A percentile compares a stretch with the other conserved stretches of the same genome.
These are phyloP conservation scores for Populus nigra DNA, from an alignment of 345 rosid species.

Conservation along the genomic window DNA sequence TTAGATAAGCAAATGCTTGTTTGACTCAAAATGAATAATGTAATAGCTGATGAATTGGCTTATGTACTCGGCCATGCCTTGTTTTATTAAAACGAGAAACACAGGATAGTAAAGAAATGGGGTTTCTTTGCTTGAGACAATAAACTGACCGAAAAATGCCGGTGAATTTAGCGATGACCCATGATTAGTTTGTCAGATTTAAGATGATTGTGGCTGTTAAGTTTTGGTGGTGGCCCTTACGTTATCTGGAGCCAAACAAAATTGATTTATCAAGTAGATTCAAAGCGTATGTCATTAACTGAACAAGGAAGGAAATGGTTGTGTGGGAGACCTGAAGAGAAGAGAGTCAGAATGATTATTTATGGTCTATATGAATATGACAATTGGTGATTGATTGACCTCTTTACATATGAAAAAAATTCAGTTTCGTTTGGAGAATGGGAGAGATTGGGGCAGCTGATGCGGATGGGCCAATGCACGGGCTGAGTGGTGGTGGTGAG, in stretches of 20 bases:
- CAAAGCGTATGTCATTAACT: conserved; percentile 9
- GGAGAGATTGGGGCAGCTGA: conserved; percentile 48
- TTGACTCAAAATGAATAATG: conserved; percentile 23
- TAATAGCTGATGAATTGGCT: conserved; percentile 20
- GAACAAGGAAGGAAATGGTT: conserved; percentile 21
- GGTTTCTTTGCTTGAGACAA: conserved; percentile 35
- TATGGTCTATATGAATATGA: neutral
- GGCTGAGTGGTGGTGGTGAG: conserved; percentile 29
- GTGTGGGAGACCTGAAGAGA: conserved; percentile 13
- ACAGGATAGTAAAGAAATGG: conserved; percentile 18
- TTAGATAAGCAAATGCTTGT: conserved; percentile 24
- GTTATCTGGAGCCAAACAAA: conserved; percentile 23
- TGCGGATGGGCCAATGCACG: conserved; percentile 54
- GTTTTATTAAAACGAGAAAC: neutral
- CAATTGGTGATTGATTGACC: neutral
- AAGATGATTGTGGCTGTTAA: conserved; percentile 32
- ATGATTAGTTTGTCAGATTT: conserved; percentile 44
- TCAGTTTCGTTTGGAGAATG: conserved; percentile 18
- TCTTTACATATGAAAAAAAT: conserved; percentile 15
- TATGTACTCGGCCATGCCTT: conserved; percentile 11
- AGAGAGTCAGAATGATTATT: conserved; percentile 8
- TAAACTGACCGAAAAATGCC: conserved; percentile 26
- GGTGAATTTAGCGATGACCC: conserved; percentile 36
- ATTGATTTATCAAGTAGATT: conserved; percentile 8
- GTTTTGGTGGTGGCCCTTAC: conserved; percentile 39